Base-by-base conservation (phyloP, 2,329 filamentous ascomycete genomes). In the Penicillium hordei region DNA sequence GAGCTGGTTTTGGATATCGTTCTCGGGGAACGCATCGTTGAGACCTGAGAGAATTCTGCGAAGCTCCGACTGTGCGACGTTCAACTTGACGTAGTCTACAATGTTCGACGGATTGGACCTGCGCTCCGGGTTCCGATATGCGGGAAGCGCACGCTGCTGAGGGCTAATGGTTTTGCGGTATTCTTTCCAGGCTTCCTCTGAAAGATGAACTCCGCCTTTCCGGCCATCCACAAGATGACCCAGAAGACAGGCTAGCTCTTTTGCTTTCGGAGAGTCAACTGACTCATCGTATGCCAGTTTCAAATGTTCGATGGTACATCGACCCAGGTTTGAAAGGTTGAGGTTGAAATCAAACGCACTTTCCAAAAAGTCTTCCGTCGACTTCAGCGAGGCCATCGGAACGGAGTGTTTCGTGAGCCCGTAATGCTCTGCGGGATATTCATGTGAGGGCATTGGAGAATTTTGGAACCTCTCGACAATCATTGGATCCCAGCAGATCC, bases 401-500 rank as follows among this genome's bases (percentile, higher is more conserved):
- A 73, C 69, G 0, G 63, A 75, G 52, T 82, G 75, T 9, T 78
- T 75, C 3, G 72, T 68, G 48, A 87, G 80, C 0, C 79, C 78
- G 58, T 83, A 83, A 10, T 75, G 59, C 4, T 76, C 69, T 3
- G 75, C 69, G 0, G 75, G 62, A 19, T 68, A 76, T 12, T 68
- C 62, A 7, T 69, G 45, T 4, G 64, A 48, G 4, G 77, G 80
- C 23, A 81, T 72, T 3, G 78, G 75, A 0, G 81, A 80, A 65
- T 87, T 87, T 3, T 64, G 59, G 66, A 88, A 88, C 0, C 71
- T 74, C 1, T 69, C 58, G 0, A 83, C 82, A 0, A 88, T 76
- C 5, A 70, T 69, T 3, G 74, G 71, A 51, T 87, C 84, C 83
- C 84, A 88, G 65, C 82, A 86, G 0, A 86, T 67, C 82, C 84